phyloP scores from a whole-genome alignment of 495 filamentous ascomycete genomes.

The Penicillium herquei region DNA sequence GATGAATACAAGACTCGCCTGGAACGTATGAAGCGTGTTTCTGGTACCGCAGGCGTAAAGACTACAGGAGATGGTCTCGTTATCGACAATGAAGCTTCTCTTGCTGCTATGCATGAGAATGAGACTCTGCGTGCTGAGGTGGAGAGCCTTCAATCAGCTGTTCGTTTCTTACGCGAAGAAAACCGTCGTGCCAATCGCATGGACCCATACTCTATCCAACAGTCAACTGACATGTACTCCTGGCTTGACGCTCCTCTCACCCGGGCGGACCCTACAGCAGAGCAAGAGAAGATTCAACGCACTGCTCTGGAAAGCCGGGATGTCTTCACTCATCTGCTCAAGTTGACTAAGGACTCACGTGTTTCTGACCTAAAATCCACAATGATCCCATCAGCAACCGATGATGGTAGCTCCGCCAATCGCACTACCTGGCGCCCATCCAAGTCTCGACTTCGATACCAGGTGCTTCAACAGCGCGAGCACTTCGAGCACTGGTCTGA shows the following conservation, averaged over 20 bases:
- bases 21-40: constrained; percentile 50
- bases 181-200: constrained; percentile 63
- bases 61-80: constrained; percentile 40
- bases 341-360: constrained; percentile 58
- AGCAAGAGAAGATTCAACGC: constrained; percentile 56
- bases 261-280: constrained; percentile 39
- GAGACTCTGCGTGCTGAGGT: constrained; percentile 71
- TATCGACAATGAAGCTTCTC: constrained; percentile 42
- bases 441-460: constrained; percentile 56
- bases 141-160: constrained; percentile 64
- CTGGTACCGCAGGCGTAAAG: constrained; percentile 52
- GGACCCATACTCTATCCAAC: constrained; percentile 59
- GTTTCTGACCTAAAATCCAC: constrained; percentile 54
- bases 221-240: constrained; percentile 46
- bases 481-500: constrained; percentile 59
- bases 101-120: constrained; percentile 69
- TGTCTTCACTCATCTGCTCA: constrained; percentile 67
- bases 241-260: constrained; percentile 66
- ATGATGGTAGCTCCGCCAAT: constrained; percentile 37
- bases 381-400: constrained; percentile 26
- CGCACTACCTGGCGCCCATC: constrained; percentile 60
- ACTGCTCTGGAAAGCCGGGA: constrained; percentile 68
- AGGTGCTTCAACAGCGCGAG: constrained; percentile 59
- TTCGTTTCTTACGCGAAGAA: constrained; percentile 77
- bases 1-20: constrained; percentile 73